Conservation (phyloP, 1,284 basidiomycete species). For the Sutorius eximius region DNA sequence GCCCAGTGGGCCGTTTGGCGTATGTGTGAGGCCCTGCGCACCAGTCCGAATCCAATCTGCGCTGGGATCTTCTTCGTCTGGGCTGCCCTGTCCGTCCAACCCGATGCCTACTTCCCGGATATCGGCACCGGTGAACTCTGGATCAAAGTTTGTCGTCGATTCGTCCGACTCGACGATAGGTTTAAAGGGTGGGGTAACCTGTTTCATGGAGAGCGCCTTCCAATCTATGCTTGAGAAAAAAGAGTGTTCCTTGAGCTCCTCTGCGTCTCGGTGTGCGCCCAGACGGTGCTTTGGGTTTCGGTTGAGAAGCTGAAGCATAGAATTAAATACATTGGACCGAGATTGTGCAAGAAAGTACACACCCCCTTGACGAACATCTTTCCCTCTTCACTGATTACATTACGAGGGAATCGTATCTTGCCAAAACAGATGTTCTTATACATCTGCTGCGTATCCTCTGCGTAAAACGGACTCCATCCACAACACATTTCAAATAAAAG, state of each 20-base stretch:
- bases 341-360: constrained; percentile 18
- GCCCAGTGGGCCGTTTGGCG: constrained; percentile 73
- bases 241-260: constrained; percentile 93
- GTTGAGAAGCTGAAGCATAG: constrained; percentile 76
- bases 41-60: constrained; percentile 59
- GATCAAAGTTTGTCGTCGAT: constrained; percentile 96
- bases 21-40: constrained; percentile 45
- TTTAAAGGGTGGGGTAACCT: constrained; percentile 97
- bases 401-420: constrained; percentile 98
- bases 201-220: constrained; percentile 82
- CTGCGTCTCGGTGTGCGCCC: constrained; percentile 88
- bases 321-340: constrained; percentile 14
- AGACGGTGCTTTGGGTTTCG: constrained; percentile 97
- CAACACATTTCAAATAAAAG: constrained; percentile 98
- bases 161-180: constrained; percentile 98
- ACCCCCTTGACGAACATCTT: constrained; percentile 99
- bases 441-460: constrained; percentile 99
- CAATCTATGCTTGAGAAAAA: constrained; percentile 96
- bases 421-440: constrained; percentile 99
- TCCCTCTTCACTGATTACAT: constrained; percentile 95
- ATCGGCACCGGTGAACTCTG: constrained; percentile 92
- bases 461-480: constrained; percentile 99
- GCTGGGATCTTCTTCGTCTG: constrained; percentile 75
- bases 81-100: constrained; percentile 48
- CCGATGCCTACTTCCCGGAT: constrained; percentile 69